Evolutionary conservation across 2,329 filamentous ascomycete species (phyloP), one percentile per base, ranked within the genome.

Genomic region (Magnaporthales sp.): DNA sequence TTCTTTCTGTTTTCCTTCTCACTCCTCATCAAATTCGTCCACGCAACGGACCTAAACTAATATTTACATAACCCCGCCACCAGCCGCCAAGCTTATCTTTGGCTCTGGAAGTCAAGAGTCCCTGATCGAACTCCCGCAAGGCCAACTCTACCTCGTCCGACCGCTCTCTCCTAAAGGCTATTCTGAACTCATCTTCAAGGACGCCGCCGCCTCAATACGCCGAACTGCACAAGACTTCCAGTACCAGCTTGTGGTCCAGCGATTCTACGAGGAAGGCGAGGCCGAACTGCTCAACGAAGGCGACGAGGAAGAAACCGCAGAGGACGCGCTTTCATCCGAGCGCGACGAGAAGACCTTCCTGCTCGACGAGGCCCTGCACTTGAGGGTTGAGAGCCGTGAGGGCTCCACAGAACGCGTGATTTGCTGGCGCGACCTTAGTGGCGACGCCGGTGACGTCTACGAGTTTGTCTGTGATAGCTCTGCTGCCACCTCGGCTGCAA

Each of bases 131-230:
- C 89, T 99, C 60, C 89, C 93, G 19, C 93, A 98, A 78, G 95
- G 95, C 75, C 93, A 98, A 78, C 91, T 99, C 61, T 99, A 97
- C 78, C 90, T 99, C 71, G 95, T 99, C 73, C 91, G 95, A 73
- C 95, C 95, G 11, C 86, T 92, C 64, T 98, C 94, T 8, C 93
- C 94, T 67, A 99, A 99, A 78, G 95, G 95, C 71, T 98, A 97
- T 77, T 97, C 94, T 1, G 95, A 99, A 79, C 92, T 98, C 75
- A 96, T 99, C 79, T 99, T 97, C 84, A 97, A 95, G 78, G 95
- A 99, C 87, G 91, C 93, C 54, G 91, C 92, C 62, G 92, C 94
- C 66, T 92, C 90, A 70, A 96, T 99, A 74, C 90, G 96, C 70
- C 89, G 92, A 70, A 98, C 95, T 19, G 93, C 91, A 24, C 93